These are phyloP conservation scores for Aspergillus novofumigatus DNA, from an alignment of 2,329 filamentous ascomycete species.

Conservation along the genomic window DNA sequence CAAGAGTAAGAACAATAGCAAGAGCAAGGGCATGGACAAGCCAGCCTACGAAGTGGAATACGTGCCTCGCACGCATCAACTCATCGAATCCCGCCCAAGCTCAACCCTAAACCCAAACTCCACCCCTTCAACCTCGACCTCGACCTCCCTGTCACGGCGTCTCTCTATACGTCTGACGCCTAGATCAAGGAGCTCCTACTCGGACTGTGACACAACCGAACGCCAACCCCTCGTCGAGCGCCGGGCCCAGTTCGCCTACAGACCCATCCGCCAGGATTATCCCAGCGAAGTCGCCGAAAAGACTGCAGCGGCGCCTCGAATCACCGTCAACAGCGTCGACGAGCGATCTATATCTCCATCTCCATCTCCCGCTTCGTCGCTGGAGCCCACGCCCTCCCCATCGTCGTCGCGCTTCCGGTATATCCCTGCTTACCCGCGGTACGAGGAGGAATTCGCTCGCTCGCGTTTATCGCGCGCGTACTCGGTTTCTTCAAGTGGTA, in stretches of 20 bases:
- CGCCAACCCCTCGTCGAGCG: not conserved
- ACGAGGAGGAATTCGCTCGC: slow-evolving; percentile 19
- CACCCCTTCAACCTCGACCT: slow-evolving; percentile 13
- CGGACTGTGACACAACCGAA: slow-evolving; percentile 5
- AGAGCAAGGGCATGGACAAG: not conserved
- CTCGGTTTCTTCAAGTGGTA: slow-evolving; percentile 8
- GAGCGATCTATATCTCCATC: not conserved
- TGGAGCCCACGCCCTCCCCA: not conserved
- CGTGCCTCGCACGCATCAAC: slow-evolving; percentile 4
- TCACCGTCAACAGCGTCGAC: not conserved
- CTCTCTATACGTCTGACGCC: slow-evolving; percentile 26
- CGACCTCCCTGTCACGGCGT: slow-evolving; percentile 21
- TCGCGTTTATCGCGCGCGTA: not conserved
- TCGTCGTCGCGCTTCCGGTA: slow-evolving; percentile 27
- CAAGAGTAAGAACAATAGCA: not conserved
- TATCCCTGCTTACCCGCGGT: slow-evolving; percentile 26
- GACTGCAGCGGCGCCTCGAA: not conserved
- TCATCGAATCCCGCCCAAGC: slow-evolving; percentile 6
- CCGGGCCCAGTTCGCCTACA: slow-evolving; percentile 29
- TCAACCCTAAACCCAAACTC: slow-evolving; percentile 9
- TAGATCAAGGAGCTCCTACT: slow-evolving; percentile 14
- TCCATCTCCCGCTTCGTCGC: not conserved
- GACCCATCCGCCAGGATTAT: slow-evolving; percentile 31
- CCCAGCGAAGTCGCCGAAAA: slow-evolving; percentile 25
- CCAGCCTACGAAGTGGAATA: slow-evolving; percentile 27